These are phyloP conservation scores for Chenopodium album DNA, from an alignment of 148 eudicot species.

Conservation along the genomic window DNA sequence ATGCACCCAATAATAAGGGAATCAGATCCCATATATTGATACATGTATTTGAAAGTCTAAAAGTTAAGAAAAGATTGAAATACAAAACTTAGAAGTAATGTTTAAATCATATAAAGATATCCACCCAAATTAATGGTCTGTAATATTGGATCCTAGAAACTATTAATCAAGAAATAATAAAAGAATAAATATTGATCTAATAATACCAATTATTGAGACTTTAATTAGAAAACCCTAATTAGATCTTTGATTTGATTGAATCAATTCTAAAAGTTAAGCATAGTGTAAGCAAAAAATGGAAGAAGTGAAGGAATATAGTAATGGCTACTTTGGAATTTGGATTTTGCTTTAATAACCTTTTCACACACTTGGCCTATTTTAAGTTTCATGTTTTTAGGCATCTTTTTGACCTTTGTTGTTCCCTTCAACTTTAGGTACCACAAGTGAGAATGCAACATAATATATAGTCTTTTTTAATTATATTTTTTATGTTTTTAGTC, in stretches of 20 bases:
- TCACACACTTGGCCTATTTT: background rate
- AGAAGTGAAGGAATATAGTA: background rate
- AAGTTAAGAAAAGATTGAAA: background rate
- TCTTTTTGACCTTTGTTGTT: slow-evolving; percentile 12
- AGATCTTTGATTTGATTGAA: background rate
- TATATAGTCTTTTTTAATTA: too few relatives aligned
- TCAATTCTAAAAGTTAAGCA: background rate
- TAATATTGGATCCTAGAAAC: too few relatives aligned
- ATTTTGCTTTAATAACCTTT: background rate
- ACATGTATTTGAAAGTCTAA: too few relatives aligned
- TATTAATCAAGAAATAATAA: too few relatives aligned
- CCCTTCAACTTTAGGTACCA: slow-evolving; percentile 11
- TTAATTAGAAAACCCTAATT: background rate
- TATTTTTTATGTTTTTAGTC: background rate
- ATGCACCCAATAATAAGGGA: background rate
- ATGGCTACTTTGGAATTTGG: background rate
- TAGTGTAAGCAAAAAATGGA: background rate
- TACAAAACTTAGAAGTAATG: background rate
- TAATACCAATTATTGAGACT: too few relatives aligned
- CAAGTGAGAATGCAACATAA: background rate
- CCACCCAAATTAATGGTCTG: background rate
- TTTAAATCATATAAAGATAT: background rate
- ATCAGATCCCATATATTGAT: background rate
- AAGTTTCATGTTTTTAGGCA: background rate
- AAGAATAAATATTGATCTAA: background rate